Conservation (phyloP, 2,329 filamentous ascomycete species). For the Sclerotinia glacialis region DNA sequence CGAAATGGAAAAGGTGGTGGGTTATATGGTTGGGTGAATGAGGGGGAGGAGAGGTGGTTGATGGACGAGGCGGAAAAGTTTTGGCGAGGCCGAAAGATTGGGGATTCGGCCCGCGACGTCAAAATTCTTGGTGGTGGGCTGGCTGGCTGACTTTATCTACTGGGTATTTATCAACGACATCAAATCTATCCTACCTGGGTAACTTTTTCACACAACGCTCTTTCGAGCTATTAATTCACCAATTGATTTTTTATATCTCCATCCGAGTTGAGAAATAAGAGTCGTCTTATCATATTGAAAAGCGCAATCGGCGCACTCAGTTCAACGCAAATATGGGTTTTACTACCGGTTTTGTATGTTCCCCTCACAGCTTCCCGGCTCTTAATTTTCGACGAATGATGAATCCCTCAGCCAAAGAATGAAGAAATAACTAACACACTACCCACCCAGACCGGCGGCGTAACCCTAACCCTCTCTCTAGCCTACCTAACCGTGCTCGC, state of each 20-base stretch:
- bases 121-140: conserved; percentile 18
- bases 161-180: conserved; percentile 23
- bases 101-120: conserved; percentile 3
- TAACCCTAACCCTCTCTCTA: conserved; percentile 70
- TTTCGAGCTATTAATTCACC: conserved; percentile 25
- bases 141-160: background rate
- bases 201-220: conserved; percentile 25
- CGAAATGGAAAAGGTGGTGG: background rate
- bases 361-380: background rate
- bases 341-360: conserved; percentile 68
- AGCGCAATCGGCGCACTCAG: conserved; percentile 27
- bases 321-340: conserved; percentile 59
- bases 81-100: conserved; percentile 28
- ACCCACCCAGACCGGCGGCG: conserved; percentile 62
- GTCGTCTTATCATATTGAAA: conserved; percentile 1
- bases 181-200: conserved; percentile 17
- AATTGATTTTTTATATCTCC: background rate
- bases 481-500: conserved; percentile 70
- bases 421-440: conserved; percentile 22
- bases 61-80: conserved; percentile 24
- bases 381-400: background rate
- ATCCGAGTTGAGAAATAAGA: background rate
- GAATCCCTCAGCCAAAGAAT: background rate
- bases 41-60: background rate
- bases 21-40: background rate